phyloP scores from a whole-genome alignment of 2,329 filamentous ascomycete species.

The Samsoniella hepiali region DNA sequence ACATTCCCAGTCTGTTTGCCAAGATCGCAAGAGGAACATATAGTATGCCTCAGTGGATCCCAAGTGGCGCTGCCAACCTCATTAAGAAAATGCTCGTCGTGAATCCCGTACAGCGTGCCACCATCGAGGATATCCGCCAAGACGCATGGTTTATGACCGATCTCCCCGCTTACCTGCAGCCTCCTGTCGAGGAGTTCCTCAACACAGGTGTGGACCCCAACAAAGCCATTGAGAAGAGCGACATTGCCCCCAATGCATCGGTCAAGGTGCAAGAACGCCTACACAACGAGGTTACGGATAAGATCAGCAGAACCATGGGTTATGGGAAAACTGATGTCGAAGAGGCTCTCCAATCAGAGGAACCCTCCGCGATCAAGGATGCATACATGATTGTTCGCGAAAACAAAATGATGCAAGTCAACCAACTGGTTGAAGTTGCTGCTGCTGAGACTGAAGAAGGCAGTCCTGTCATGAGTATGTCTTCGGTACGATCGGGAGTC shows the following conservation, averaged over 20 bases:
- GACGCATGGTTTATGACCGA: constrained; percentile 93
- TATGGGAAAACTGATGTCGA: constrained; percentile 94
- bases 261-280: constrained; percentile 81
- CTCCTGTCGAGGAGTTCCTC: constrained; percentile 85
- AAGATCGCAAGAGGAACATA: constrained; percentile 96
- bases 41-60: constrained; percentile 87
- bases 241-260: constrained; percentile 75
- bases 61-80: constrained; percentile 72
- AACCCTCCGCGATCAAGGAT: constrained; percentile 97
- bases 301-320: constrained; percentile 97
- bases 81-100: constrained; percentile 95
- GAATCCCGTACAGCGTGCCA: constrained; percentile 90
- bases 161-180: constrained; percentile 80
- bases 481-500: constrained; percentile 51
- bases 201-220: constrained; percentile 93
- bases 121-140: constrained; percentile 86
- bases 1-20: constrained; percentile 94
- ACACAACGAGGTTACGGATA: constrained; percentile 87
- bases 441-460: constrained; percentile 36
- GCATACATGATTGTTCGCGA: constrained; percentile 97
- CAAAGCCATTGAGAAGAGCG: constrained; percentile 80
- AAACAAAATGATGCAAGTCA: constrained; percentile 94
- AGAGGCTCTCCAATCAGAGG: constrained; percentile 84
- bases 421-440: constrained; percentile 47
- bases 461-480: constrained; percentile 53